Evolutionary conservation across 805 yeast genomes (phyloP), one percentile per base, ranked within the genome.

Genomic region (Cyberlindnera japonica): DNA sequence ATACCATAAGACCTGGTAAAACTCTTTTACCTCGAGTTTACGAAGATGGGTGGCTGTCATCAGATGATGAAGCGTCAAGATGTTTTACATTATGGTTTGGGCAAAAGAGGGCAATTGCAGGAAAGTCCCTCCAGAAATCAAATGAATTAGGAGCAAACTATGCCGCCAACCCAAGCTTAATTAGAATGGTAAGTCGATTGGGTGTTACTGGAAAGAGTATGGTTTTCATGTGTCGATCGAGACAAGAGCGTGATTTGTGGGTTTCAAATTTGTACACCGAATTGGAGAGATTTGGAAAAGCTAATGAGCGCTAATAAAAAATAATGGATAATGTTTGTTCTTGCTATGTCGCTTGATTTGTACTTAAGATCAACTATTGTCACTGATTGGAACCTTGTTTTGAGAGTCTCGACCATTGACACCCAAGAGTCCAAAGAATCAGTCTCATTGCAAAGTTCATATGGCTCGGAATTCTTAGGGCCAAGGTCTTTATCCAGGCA

Each of bases 11-110:
- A 41, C 82, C 84, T 0, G 85, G 82, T 0, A 70, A 68, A 5
- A 70, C 72, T 35, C 63, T 80, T 0, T 56, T 83, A 22, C 95
- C 97, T 0, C 65, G 95, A 25, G 66, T 83, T 0, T 89, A 84
- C 55, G 63, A 72, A 2, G 95, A 89, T 61, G 96, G 96, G 0
- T 83, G 95, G 88, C 74, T 71, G 48, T 82, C 95, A 2, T 68
- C 77, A 8, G 98, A 91, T 53, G 84, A 81, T 35, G 93, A 86
- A 49, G 51, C 70, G n/a, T 63, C 76, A 20, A 67, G 95, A 36
- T 79, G 93, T 47, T 89, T 91, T 53, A 85, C 93, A 0, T 51
- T 91, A 3, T 89, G 96, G 96, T 77, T 81, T 61, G 91, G 89
- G 0, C 71, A 72, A 6, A 83, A 81, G 49, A 63, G 81, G 41